Conservation (phyloP, 2,329 filamentous ascomycete genomes). For the Pseudogymnoascus sp. region DNA sequence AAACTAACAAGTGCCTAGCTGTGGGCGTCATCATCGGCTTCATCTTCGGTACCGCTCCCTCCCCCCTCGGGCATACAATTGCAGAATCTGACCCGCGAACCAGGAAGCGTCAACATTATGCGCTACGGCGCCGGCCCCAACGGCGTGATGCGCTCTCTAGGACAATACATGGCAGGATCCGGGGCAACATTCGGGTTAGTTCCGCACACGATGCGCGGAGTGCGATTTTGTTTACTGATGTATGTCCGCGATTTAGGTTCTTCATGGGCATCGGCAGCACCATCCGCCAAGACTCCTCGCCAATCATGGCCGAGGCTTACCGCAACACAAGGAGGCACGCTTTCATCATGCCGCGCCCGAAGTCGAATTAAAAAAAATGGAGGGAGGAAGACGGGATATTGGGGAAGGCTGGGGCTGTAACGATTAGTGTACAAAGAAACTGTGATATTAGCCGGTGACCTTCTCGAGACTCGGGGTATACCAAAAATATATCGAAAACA, state of each 20-base stretch:
- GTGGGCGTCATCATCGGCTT: slow-evolving; percentile 96
- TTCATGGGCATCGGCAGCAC: slow-evolving; percentile 99
- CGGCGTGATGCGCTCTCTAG: slow-evolving; percentile 86
- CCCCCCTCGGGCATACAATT: not conserved
- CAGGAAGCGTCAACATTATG: slow-evolving; percentile 89
- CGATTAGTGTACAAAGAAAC: slow-evolving; percentile 12
- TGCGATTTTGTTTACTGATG: slow-evolving; percentile 15
- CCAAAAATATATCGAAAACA: not conserved
- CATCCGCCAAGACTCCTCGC: slow-evolving; percentile 80
- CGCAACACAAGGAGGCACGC: slow-evolving; percentile 64
- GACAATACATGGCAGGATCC: slow-evolving; percentile 94
- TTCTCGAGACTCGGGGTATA: slow-evolving; percentile 8
- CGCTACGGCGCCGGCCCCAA: slow-evolving; percentile 89
- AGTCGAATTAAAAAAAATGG: not conserved
- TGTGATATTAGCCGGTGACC: slow-evolving; percentile 9
- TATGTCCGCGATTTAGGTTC: slow-evolving; percentile 46
- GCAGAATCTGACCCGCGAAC: not conserved
- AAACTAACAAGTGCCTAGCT: slow-evolving; percentile 45
- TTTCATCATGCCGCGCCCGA: slow-evolving; percentile 45
- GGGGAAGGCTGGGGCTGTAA: slow-evolving; percentile 14
- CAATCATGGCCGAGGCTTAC: slow-evolving; percentile 67
- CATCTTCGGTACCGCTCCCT: slow-evolving; percentile 66
- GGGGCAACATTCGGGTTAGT: slow-evolving; percentile 90
- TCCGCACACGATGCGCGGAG: slow-evolving; percentile 5
- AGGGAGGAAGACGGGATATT: not conserved